phyloP scores from a whole-genome alignment of 768 basidiomycete genomes.

The Phallus indusiatus region DNA sequence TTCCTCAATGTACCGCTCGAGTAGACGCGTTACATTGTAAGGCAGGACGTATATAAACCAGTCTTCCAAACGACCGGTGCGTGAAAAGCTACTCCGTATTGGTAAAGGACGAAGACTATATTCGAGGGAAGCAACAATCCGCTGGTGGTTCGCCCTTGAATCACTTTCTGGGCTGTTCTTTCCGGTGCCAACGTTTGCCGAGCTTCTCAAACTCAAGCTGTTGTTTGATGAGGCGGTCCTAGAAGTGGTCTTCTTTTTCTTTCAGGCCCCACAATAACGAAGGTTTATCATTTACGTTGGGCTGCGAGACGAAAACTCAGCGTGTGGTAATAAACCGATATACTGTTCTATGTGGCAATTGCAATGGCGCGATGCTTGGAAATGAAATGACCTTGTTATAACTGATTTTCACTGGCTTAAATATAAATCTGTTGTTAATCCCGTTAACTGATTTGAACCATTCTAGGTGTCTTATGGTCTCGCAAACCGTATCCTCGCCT shows the following conservation, averaged over 20 bases:
- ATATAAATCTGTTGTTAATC: not conserved
- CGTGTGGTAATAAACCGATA: slow-evolving; percentile 11
- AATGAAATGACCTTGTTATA: not conserved
- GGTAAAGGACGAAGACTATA: slow-evolving; percentile 13
- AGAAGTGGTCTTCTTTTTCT: slow-evolving; percentile 7
- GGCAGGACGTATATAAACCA: slow-evolving; percentile 10
- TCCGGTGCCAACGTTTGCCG: slow-evolving; percentile 3
- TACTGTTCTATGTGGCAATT: not conserved
- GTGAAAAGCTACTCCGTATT: slow-evolving; percentile 3
- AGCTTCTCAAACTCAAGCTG: slow-evolving; percentile 3
- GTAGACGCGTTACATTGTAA: slow-evolving; percentile 9
- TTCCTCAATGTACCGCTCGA: slow-evolving; percentile 6
- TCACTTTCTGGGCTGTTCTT: slow-evolving; percentile 3
- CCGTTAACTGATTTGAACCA: not conserved
- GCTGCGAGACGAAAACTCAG: not conserved
- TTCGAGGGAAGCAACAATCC: not conserved
- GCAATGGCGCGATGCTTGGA: not conserved
- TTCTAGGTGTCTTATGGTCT: not conserved
- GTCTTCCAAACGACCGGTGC: slow-evolving; percentile 5
- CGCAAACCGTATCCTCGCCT: not conserved
- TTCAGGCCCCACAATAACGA: not conserved
- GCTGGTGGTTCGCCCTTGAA: not conserved
- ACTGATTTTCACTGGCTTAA: not conserved
- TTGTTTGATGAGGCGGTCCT: slow-evolving; percentile 7
- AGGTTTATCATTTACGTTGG: not conserved